Conservation (phyloP, 805 yeast genomes). For the Candida railenensis region DNA sequence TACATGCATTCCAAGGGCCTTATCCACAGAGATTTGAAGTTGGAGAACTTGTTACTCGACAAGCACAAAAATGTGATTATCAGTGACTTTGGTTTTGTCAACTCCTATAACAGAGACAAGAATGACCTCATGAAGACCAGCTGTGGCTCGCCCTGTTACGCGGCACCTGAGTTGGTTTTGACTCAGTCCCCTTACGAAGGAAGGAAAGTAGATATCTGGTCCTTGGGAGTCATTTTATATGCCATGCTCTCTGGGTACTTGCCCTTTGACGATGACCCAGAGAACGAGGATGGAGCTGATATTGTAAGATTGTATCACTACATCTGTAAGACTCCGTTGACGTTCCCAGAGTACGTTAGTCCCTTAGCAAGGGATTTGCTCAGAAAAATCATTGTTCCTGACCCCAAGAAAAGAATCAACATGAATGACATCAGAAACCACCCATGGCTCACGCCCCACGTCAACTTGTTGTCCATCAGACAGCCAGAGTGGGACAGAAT, state of each 20-base stretch:
- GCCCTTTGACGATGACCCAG: constrained; percentile 97
- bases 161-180: constrained; percentile 95
- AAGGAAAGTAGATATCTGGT: constrained; percentile 94
- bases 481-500: constrained; percentile 88
- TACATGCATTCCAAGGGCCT: constrained; percentile 82
- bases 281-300: constrained; percentile 94
- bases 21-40: constrained; percentile 74
- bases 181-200: constrained; percentile 87
- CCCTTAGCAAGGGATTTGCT: constrained; percentile 90
- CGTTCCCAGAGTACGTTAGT: constrained; percentile 91
- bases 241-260: constrained; percentile 97
- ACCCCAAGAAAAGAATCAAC: constrained; percentile 73
- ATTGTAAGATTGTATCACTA: constrained; percentile 88
- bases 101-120: constrained; percentile 61
- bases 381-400: constrained; percentile 79
- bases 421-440: constrained; percentile 74
- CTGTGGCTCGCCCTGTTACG: constrained; percentile 98
- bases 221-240: constrained; percentile 90
- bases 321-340: constrained; percentile 86
- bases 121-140: constrained; percentile 87
- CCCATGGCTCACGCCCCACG: constrained; percentile 86
- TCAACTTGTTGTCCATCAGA: constrained; percentile 75
- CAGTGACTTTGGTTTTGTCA: constrained; percentile 94
- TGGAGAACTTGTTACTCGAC: constrained; percentile 75
- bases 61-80: constrained; percentile 83